Percentiles rank a stretch among this genome's conserved stretches.
phyloP scores from a whole-genome alignment of 768 basidiomycete species.

The Podaxis sp. region DNA sequence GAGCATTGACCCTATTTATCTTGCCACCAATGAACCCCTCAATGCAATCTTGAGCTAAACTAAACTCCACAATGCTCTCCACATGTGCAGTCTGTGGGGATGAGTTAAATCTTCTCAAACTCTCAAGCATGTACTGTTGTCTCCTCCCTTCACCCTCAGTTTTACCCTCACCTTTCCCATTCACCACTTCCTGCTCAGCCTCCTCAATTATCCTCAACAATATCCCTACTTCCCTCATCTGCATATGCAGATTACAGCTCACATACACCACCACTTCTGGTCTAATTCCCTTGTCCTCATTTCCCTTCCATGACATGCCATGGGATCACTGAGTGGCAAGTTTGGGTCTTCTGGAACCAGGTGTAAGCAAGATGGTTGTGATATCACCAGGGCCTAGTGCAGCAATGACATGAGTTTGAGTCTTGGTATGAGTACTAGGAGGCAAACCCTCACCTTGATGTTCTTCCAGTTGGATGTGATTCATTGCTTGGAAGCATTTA shows the following conservation, averaged over 20 bases:
- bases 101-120: slow-evolving; percentile 84
- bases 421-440: too few species aligned
- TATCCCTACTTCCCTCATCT: neutral
- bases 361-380: too few species aligned
- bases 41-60: slow-evolving; percentile 29
- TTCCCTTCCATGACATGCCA: too few species aligned
- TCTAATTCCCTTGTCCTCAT: neutral
- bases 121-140: slow-evolving; percentile 72
- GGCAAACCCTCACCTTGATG: too few species aligned
- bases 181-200: neutral
- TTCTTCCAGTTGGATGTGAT: too few species aligned
- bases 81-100: slow-evolving; percentile 98
- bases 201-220: neutral
- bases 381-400: too few species aligned
- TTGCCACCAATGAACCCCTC: too few species aligned
- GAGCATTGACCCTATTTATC: too few species aligned
- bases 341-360: too few species aligned
- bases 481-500: too few species aligned
- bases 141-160: slow-evolving; percentile 25
- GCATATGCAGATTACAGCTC: neutral
- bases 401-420: too few species aligned
- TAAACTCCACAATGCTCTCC: slow-evolving; percentile 49
- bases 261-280: neutral
- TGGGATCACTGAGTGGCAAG: too few species aligned
- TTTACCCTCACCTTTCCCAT: neutral